Conservation (phyloP, 225 moss, liverwort and hornwort species). For the Physcomitrellopsis africana region DNA sequence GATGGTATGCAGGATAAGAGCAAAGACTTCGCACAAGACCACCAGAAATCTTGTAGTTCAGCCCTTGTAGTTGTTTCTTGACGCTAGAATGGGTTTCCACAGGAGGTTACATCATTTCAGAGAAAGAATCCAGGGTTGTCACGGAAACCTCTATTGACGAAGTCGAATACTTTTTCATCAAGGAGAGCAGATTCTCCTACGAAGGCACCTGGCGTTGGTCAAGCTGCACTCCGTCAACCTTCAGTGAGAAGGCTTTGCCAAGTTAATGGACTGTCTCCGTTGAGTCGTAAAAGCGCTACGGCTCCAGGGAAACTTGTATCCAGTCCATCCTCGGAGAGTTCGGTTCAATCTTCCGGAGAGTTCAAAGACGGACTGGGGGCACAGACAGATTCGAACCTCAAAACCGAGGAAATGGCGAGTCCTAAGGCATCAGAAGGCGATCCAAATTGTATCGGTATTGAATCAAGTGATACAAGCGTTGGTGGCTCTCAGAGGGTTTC, state of each 20-base stretch:
- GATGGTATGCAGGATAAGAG: conserved; percentile 11
- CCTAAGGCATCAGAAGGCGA: conserved; percentile 32
- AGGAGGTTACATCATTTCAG: conserved; percentile 23
- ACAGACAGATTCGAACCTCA: conserved; percentile 21
- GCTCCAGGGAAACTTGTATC: conserved; percentile 26
- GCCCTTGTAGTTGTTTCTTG: conserved; percentile 13
- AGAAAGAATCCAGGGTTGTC: conserved; percentile 38
- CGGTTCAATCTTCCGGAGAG: conserved; percentile 14
- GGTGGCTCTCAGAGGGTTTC: conserved; percentile 41
- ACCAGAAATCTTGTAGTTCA: conserved; percentile 11
- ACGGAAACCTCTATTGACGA: conserved; percentile 43
- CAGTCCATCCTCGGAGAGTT: conserved; percentile 4
- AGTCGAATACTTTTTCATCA: conserved; percentile 39
- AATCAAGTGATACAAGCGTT: conserved; percentile 46
- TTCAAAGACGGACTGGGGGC: conserved; percentile 7
- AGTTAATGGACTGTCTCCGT: conserved; percentile 38
- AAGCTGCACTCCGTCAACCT: conserved; percentile 17
- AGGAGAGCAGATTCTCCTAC: conserved; percentile 30
- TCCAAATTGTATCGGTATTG: conserved; percentile 18
- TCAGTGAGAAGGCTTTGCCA: conserved; percentile 43
- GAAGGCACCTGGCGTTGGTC: conserved; percentile 36
- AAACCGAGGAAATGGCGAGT: conserved; percentile 23
- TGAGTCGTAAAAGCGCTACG: conserved; percentile 28
- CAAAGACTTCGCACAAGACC: background rate
- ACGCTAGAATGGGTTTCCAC: conserved; percentile 10